Base-by-base conservation (phyloP, 1,284 basidiomycete genomes). In the Trametes versicolor region DNA sequence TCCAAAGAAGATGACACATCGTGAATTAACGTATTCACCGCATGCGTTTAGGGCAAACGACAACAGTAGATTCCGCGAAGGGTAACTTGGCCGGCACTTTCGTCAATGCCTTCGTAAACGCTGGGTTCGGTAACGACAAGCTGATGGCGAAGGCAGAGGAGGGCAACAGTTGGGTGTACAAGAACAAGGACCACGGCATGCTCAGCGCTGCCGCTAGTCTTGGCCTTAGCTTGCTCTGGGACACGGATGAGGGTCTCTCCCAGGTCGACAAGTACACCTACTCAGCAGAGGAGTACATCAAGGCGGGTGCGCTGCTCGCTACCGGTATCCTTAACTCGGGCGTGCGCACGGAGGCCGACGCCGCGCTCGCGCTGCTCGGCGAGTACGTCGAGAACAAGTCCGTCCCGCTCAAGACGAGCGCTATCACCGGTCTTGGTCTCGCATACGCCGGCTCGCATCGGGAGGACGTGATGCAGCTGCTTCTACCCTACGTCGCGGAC, bases 231-330 rank as follows among this genome's bases (percentile, higher is more conserved):
- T 82, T 99, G 71, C 83, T 99, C 2, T 99, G 98, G 98, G 97
- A 99, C 78, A 95, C 95, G 32, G 98, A 99, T 66, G 87, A 93
- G 64, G 98, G 98, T 73, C 85, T 99, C 62, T 93, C 91, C 76
- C 94, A 97, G 73, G 93, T 99, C 70, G 98, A 99, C 84, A 98
- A 97, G 80, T 99, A 98, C 81, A 96, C 97, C 4, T 99, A 99
- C 79, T 96, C 95, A 0, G 82, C 92, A 9, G 97, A 99, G 74
- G 98, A 99, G 77, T 87, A 97, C 77, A 98, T 99, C 85, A 99
- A 99, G 83, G 95, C 97, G 27, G 98, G 98, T 63, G 96, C 97
- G 0, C 87, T 98, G 62, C 87, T 99, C 36, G 98, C 98, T 0
- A 98, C 94, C 47, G 98, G 98, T 69, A 91, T 99, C 68, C 83